Evolutionary conservation across 768 basidiomycete genomes (phyloP).

Genomic region (Naematelia encephala): DNA sequence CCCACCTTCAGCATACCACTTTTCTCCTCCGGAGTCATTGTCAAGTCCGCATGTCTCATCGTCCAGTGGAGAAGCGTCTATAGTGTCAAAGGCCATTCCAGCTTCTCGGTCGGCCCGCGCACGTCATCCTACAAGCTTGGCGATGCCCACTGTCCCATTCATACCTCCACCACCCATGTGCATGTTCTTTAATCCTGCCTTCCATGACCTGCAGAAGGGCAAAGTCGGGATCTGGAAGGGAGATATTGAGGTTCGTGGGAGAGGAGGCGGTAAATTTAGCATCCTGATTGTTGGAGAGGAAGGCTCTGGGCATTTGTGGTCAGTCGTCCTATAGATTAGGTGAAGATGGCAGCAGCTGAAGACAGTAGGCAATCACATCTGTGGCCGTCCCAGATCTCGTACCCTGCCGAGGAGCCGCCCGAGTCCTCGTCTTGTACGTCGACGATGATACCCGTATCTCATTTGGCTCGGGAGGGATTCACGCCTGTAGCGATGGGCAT

Average conservation of each 20-base stretch:
- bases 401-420: constrained; percentile 19
- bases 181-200: constrained; percentile 44
- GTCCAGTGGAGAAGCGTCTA: neutral
- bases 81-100: neutral
- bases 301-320: constrained; percentile 39
- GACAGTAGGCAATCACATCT: constrained; percentile 34
- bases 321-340: constrained; percentile 8
- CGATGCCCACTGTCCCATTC: constrained; percentile 33
- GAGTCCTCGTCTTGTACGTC: constrained; percentile 12
- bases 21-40: neutral
- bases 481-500: constrained; percentile 42
- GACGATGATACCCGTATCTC: constrained; percentile 41
- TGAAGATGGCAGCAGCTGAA: constrained; percentile 6
- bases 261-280: constrained; percentile 36
- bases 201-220: constrained; percentile 38
- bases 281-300: constrained; percentile 39
- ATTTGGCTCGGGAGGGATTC: constrained; percentile 40
- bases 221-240: constrained; percentile 45
- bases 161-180: constrained; percentile 46
- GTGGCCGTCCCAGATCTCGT: constrained; percentile 29
- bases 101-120: neutral
- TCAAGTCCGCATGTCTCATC: neutral
- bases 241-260: constrained; percentile 37
- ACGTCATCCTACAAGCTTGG: constrained; percentile 3
- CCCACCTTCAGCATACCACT: neutral